These are phyloP conservation scores for Aphanocladium album DNA, from an alignment of 2,329 filamentous ascomycete genomes.

Conservation along the genomic window DNA sequence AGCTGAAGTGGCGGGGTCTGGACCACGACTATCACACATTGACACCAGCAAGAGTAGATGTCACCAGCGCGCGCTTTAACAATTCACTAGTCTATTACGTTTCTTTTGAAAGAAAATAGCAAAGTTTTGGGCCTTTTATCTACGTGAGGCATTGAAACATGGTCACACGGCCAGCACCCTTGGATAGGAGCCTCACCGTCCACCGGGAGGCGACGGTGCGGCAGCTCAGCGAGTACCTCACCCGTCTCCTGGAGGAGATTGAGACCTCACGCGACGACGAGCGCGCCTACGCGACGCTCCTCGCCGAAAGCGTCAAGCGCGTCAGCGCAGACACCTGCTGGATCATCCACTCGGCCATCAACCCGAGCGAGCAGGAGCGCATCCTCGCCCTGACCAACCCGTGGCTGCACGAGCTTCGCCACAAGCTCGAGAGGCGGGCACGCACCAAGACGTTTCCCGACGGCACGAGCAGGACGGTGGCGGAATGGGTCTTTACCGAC, in stretches of 20 bases:
- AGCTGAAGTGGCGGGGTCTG: constrained; percentile 3
- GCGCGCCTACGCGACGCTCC: constrained; percentile 8
- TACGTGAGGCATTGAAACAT: neutral
- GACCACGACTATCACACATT: neutral
- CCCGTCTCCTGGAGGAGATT: neutral
- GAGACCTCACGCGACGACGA: neutral
- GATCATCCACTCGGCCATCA: neutral
- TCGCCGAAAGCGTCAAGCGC: neutral
- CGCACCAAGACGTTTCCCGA: neutral
- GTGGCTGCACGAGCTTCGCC: constrained; percentile 1
- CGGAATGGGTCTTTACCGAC: constrained; percentile 5
- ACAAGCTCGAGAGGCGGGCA: neutral
- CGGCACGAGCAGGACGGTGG: neutral
- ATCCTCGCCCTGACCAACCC: neutral
- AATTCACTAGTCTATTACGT: too few species aligned
- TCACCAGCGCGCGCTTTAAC: too few species aligned
- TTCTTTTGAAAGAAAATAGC: too few species aligned
- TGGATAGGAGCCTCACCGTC: constrained; percentile 4
- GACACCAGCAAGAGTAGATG: too few species aligned
- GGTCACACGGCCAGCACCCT: constrained; percentile 1
- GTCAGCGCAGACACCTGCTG: neutral
- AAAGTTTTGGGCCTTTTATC: neutral
- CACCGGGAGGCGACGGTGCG: constrained; percentile 3
- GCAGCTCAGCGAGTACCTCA: neutral
- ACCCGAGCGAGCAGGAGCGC: constrained; percentile 1